Percentiles rank a stretch among this genome's conserved stretches.
These are phyloP conservation scores for Brasilioporus rufonigricans DNA, from an alignment of 768 basidiomycete species.

Conservation along the genomic window DNA sequence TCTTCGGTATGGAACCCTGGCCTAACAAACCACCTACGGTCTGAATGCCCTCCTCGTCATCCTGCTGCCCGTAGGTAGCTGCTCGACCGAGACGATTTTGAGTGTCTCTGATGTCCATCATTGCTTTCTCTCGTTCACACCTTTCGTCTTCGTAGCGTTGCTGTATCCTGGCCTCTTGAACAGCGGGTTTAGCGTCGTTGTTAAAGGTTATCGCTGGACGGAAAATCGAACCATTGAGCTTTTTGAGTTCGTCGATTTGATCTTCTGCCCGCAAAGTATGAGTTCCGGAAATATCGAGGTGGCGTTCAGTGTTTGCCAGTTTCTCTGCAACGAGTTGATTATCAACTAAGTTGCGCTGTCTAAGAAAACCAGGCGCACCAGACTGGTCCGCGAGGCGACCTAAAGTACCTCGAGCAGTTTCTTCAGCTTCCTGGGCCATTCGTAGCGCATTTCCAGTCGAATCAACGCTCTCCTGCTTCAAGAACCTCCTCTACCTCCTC, in stretches of 20 bases:
- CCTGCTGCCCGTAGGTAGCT: slow-evolving; percentile 53
- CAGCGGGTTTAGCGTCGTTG: slow-evolving; percentile 87
- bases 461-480: slow-evolving; percentile 90
- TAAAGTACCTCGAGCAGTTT: slow-evolving; percentile 86
- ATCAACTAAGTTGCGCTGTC: not conserved
- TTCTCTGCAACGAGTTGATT: slow-evolving; percentile 48
- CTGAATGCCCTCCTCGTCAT: slow-evolving; percentile 42
- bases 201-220: slow-evolving; percentile 89
- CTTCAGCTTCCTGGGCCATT: slow-evolving; percentile 94
- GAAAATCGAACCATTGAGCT: slow-evolving; percentile 95
- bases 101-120: slow-evolving; percentile 82
- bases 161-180: slow-evolving; percentile 80
- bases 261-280: slow-evolving; percentile 88
- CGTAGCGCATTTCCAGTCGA: slow-evolving; percentile 90
- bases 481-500: slow-evolving; percentile 86
- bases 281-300: slow-evolving; percentile 89
- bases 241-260: slow-evolving; percentile 88
- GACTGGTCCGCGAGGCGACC: slow-evolving; percentile 88
- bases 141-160: slow-evolving; percentile 87
- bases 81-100: slow-evolving; percentile 84
- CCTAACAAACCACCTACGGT: slow-evolving; percentile 34
- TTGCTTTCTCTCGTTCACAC: slow-evolving; percentile 76
- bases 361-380: slow-evolving; percentile 47
- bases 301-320: slow-evolving; percentile 91
- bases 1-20: slow-evolving; percentile 46